Base-by-base conservation (phyloP, 331 rosid genomes). In the Saraca asoca region DNA sequence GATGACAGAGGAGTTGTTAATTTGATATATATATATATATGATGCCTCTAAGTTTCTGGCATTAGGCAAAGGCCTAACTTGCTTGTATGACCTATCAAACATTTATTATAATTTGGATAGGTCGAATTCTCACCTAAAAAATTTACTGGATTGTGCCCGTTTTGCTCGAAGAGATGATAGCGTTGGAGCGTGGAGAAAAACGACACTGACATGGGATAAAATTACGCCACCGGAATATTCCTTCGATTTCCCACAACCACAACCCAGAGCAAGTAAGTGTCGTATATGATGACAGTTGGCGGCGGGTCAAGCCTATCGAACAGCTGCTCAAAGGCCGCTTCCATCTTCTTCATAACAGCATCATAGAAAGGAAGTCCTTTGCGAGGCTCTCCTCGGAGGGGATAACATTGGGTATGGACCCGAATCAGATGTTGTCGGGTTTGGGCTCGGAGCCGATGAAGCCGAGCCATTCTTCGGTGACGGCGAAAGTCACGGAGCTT, bases 401-500 rank as follows among this genome's bases (percentile, higher is more conserved):
- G n/a, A 83, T 49, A 9, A 85, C 87, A 34, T 88, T 85, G 29
- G 95, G 89, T 12, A 88, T 70, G 1, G 91, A 12, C 33, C 69
- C 34, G 68, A 83, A 75, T 9, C 66, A 69, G 9, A 88, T 9
- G 64, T 79, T 82, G 24, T 59, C 35, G 9, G 85, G 82, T 6
- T 67, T 82, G 6, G 83, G 59, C 0, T 81, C 77, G 12, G 84
- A 53, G 12, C 71, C 69, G 43, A 81, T 62, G 51, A 79, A 55
- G 58, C 78, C 74, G 20, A 74, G 64, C 89, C 89, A 86, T 64
- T 86, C 89, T 55, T 86, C 75, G 2, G 87, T 83, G 77, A 83
- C 19, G 7, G 83, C 75, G 11, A 83, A 57, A 18, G 89, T 83
- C 42, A 86, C 35, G 12, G 55, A 68, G 45, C 79, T 41, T 12